Evolutionary conservation across 805 yeast species (phyloP), one percentile per base, ranked within the genome.

Genomic region (Candida succiphila): DNA sequence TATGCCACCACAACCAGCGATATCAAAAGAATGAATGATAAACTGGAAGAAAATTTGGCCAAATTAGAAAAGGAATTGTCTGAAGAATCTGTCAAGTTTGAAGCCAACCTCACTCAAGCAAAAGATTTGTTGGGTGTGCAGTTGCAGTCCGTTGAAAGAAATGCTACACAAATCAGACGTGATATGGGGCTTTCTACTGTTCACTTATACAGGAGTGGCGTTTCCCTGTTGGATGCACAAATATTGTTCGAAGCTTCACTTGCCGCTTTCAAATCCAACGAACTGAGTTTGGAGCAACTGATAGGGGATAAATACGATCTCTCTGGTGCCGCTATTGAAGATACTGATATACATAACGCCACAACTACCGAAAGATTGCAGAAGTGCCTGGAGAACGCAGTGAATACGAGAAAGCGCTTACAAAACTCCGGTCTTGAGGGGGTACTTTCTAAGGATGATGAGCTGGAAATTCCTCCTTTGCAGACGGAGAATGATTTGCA

Each of bases 181-280:
- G n/a, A n/a, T n/a, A n/a, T n/a, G n/a, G 49, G 45, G 21, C 22
- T 46, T 23, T 30, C 37, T 13, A 44, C 46, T 14, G 33, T 52
- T 18, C 51, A 48, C 18, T 20, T 52, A 7, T 46, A 41, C 32
- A 55, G 53, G 33, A 43, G 56, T 27, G 46, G 46, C 29, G 29
- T 53, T 2, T 31, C 49, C 36, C 34, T 52, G 7, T 17, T 43
- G 1, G 44, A 48, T 29, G 42, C 58, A 7, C 45, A 51, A 34
- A 40, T 48, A 17, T 26, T 54, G 24, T 44, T 53, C 32, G 56
- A 54, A 30, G 46, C 56, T 3, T 43, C 55, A 14, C 24, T 54
- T 10, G 38, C 46, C 1, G 51, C 44, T 14, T 48, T 52, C 33
- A 56, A 52, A 33, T 26, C 38, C 5, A 33, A 47, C 4, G 27